Conservation (phyloP, 192 early-diverging fungal genomes). For the Haplosporangium gracile region DNA sequence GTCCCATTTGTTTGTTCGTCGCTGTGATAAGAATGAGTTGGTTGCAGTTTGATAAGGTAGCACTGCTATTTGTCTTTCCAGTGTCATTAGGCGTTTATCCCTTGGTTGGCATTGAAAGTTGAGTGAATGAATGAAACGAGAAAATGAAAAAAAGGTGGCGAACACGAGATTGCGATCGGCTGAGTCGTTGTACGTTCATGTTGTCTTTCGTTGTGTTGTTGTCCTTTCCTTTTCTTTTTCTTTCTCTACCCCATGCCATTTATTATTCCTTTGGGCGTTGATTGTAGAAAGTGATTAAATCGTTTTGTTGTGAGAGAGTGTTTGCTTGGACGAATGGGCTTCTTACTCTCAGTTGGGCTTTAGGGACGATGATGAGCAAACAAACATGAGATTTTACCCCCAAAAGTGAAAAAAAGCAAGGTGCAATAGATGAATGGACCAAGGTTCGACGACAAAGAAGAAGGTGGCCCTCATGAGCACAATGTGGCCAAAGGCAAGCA, state of each 20-base stretch:
- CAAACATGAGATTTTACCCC: not conserved
- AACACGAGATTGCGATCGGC: not conserved
- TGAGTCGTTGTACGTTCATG: not conserved
- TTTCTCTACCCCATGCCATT: not conserved
- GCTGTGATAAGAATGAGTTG: no score
- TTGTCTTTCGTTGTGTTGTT: not conserved
- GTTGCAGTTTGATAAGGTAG: not conserved
- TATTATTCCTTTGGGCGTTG: not conserved
- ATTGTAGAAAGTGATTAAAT: no score
- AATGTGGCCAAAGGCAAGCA: not conserved
- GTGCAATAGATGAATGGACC: not conserved
- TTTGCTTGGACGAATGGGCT: not conserved
- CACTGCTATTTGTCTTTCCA: not conserved
- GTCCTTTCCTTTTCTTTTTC: not conserved
- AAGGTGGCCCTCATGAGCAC: not conserved
- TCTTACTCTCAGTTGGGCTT: not conserved
- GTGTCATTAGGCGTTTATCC: not conserved
- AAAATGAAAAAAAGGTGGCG: not conserved
- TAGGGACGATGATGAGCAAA: not conserved
- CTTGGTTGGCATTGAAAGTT: not conserved
- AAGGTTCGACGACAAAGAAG: not conserved
- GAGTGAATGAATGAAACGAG: not conserved
- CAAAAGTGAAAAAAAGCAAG: not conserved
- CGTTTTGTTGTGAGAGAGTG: not conserved
- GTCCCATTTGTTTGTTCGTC: no score